Conservation (phyloP, 2,329 filamentous ascomycete species). For the Chalara sp. region DNA sequence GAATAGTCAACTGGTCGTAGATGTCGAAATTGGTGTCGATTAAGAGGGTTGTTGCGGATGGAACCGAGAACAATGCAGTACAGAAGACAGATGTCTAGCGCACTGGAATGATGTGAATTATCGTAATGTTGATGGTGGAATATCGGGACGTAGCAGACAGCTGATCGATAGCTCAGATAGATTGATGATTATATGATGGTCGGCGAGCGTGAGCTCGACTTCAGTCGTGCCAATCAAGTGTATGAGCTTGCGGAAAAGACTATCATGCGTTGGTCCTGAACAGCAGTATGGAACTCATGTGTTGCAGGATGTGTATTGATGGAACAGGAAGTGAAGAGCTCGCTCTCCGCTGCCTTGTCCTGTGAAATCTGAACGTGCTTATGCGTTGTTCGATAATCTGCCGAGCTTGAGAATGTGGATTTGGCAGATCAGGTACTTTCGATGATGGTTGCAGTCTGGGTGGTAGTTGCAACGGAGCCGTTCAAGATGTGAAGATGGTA, state of each 20-base stretch:
- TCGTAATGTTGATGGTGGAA: conserved; percentile 7
- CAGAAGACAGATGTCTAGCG: conserved; percentile 16
- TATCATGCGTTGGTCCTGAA: background rate
- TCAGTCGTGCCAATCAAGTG: conserved; percentile 3
- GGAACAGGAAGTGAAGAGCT: background rate
- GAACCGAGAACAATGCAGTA: conserved; percentile 10
- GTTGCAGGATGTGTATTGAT: conserved; percentile 3
- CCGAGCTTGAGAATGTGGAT: conserved; percentile 9
- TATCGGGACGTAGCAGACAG: background rate
- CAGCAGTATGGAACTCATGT: background rate
- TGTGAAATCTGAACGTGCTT: no score
- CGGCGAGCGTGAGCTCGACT: conserved; percentile 4
- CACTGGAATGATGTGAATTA: conserved; percentile 9
- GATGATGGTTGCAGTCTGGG: no score
- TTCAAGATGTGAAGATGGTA: background rate
- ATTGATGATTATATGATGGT: background rate
- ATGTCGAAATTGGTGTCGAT: conserved; percentile 12
- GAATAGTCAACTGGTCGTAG: no score
- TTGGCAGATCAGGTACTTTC: no score
- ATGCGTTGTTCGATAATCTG: no score
- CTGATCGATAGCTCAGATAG: background rate
- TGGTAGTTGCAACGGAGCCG: no score
- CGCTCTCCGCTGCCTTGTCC: background rate
- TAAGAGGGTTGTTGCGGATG: conserved; percentile 5
- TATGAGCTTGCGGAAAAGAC: background rate